Base-by-base conservation (phyloP, 257 asterid genomes). In the Scutellaria barbata region DNA sequence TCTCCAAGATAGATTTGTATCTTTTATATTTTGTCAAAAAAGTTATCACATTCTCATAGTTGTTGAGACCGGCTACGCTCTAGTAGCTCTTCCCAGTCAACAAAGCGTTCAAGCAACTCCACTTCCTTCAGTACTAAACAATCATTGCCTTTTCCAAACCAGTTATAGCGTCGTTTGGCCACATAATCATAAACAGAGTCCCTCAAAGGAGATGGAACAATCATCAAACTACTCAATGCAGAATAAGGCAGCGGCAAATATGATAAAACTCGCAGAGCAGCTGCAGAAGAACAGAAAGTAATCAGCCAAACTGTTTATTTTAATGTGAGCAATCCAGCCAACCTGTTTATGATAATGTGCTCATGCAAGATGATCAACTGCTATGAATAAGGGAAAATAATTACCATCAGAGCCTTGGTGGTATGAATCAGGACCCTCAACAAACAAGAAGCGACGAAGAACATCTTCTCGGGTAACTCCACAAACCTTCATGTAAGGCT, bases 371-470 rank as follows among this genome's bases (percentile, higher is more conserved):
- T 10, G 39, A 16, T 37, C 13, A 60, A 14, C n/a, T 7, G 8
- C 8, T 17, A 14, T 7, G 22, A 43, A 68, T 43, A 41, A 10
- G 50, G 70, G 22, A 59, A 43, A 10, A 33, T n/a, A 20, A 46
- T 80, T 75, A 91, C 99, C 99, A 79, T 92, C 72, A 72, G 97
- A 86, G 64, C 97, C 96, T 80, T 86, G 97, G 80, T 88, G 92
- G 90, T 88, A 94, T 69, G 69, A 80, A 66, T 85, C 90, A 50
- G 91, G 97, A 41, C 88, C 85, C 85, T 94, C 97, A 65, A 88
- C 79, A 77, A 94, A 94, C 83, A 94, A 79, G 83, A 89, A 79
- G 48, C 97, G 91, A 10, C 84, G 87, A 59, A 86, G 91, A 75
- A 94, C 97, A 52, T 89, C 96, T 66, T 84, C 87, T 46, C 89